These are phyloP conservation scores for Mycena citricolor DNA, from an alignment of 1,284 basidiomycete species.

Conservation along the genomic window DNA sequence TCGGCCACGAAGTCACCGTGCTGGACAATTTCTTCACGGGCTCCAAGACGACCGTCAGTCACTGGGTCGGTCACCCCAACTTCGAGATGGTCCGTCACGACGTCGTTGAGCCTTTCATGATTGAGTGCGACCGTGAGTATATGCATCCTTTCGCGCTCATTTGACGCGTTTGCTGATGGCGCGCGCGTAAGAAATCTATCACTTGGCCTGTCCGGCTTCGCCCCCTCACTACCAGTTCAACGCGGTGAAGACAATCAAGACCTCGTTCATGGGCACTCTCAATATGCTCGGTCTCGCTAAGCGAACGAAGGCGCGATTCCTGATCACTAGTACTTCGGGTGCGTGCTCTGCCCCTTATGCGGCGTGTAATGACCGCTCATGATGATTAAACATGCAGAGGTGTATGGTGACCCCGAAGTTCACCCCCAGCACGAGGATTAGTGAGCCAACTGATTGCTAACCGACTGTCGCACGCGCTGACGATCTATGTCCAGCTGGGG, in stretches of 20 bases:
- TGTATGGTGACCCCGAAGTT: conserved; percentile 96
- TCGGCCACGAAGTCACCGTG: conserved; percentile 97
- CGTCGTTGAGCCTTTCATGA: conserved; percentile 94
- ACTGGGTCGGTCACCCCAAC: conserved; percentile 97
- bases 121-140: conserved; percentile 89
- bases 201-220: conserved; percentile 94
- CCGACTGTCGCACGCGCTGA: not conserved
- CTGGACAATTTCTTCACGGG: conserved; percentile 99
- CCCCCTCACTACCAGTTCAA: conserved; percentile 96
- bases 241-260: conserved; percentile 96
- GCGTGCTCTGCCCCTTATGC: conserved; percentile 24
- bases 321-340: conserved; percentile 93
- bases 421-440: conserved; percentile 96
- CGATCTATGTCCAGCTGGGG: conserved; percentile 72
- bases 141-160: not conserved
- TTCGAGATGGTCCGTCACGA: conserved; percentile 98
- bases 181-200: conserved; percentile 79
- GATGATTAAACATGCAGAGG: conserved; percentile 61
- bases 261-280: conserved; percentile 94
- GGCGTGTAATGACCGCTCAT: conserved; percentile 4
- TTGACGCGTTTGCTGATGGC: conserved; percentile 1
- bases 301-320: conserved; percentile 93
- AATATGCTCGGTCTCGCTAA: conserved; percentile 99
- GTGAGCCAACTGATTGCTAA: conserved; percentile 44
- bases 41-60: conserved; percentile 89